phyloP scores from a whole-genome alignment of 352 stramenopile genomes.

The Pythium folliculosum region DNA sequence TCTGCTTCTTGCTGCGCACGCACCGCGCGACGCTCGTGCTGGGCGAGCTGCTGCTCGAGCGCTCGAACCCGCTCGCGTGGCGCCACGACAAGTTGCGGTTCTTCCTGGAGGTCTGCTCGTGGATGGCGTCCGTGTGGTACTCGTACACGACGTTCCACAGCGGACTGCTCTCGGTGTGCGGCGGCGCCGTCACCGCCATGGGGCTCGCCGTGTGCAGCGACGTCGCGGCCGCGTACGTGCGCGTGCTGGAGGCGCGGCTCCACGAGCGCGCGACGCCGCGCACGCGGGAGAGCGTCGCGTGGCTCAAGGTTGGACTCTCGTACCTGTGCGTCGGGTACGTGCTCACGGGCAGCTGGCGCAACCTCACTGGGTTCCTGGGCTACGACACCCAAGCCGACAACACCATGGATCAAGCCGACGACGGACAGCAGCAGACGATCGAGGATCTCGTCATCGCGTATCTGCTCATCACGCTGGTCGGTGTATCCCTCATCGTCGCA shows the following conservation, averaged over 20 bases:
- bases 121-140: slow-evolving; percentile 69
- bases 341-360: slow-evolving; percentile 49
- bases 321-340: slow-evolving; percentile 72
- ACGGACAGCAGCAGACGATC: slow-evolving; percentile 37
- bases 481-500: slow-evolving; percentile 71
- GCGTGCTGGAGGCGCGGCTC: slow-evolving; percentile 49
- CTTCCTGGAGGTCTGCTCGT: slow-evolving; percentile 72
- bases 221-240: slow-evolving; percentile 54
- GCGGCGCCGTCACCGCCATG: slow-evolving; percentile 42
- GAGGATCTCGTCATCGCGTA: slow-evolving; percentile 73
- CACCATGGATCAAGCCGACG: background rate
- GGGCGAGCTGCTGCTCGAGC: slow-evolving; percentile 50
- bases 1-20: slow-evolving; percentile 45
- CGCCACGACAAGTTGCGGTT: slow-evolving; percentile 51
- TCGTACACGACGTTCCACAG: slow-evolving; percentile 65
- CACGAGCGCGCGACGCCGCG: slow-evolving; percentile 29
- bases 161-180: slow-evolving; percentile 43
- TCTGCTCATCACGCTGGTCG: slow-evolving; percentile 71
- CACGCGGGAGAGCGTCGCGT: slow-evolving; percentile 47
- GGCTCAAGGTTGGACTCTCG: slow-evolving; percentile 67
- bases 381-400: slow-evolving; percentile 19
- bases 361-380: slow-evolving; percentile 49
- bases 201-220: slow-evolving; percentile 57
- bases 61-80: slow-evolving; percentile 56
- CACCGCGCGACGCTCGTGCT: slow-evolving; percentile 30